Evolutionary conservation across 371 early-diverging fungal species (phyloP), one percentile per base, ranked within the genome.

Genomic region (Funneliformis caledonium): DNA sequence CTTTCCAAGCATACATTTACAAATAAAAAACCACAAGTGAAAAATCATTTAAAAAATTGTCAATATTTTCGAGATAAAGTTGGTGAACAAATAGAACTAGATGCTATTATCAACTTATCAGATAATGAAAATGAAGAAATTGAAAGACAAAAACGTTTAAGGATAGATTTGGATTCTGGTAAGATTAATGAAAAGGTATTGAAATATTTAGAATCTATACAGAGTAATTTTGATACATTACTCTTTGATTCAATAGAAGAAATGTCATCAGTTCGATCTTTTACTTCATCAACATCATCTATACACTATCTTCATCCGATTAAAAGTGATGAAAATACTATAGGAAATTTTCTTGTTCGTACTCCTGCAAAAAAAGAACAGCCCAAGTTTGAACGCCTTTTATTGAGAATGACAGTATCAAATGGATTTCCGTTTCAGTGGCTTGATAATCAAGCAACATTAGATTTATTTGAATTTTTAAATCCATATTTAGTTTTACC

Each of bases 1-100:
- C n/a, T n/a, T n/a, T n/a, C n/a, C n/a, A n/a, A n/a, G n/a, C n/a
- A n/a, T n/a, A n/a, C n/a, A n/a, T n/a, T n/a, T n/a, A n/a, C n/a
- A n/a, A n/a, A n/a, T n/a, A n/a, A n/a, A n/a, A n/a, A n/a, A n/a
- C n/a, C n/a, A n/a, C n/a, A 45, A 45, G 75, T 75, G 19, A 48
- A 37, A 76, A 76, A 76, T 64, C 76, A 76, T 43, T 42, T 76
- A 62, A 76, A 76, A 76, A 45, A 64, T 19, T 76, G 65, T 16
- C 1, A 10, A 64, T 22, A 76, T 47, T 76, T 76, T 64, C 42
- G 6, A 45, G 64, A 22, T 11, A 64, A 76, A 26, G 11, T 43
- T 2, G 50, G 70, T n/a, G 11, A 9, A 14, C 14, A 75, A 75
- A 60, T 59, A 75, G 75, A 31, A 42, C 16, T 75, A 60, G 59